Conservation (phyloP, 306 rosid species). For the Vicia sativa region DNA sequence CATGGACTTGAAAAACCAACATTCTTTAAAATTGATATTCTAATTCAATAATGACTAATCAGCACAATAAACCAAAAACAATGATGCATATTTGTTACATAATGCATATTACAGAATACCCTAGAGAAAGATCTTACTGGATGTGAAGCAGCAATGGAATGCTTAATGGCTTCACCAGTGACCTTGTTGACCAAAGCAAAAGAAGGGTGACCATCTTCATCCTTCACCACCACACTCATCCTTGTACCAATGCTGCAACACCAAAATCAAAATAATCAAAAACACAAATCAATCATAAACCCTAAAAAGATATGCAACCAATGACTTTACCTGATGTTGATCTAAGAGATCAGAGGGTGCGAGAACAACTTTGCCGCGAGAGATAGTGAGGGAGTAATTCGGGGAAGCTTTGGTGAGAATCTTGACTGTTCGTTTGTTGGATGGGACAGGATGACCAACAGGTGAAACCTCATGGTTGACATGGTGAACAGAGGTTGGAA, state of each 20-base stretch:
- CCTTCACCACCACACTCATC: slow-evolving; percentile 89
- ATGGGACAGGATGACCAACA: slow-evolving; percentile 12
- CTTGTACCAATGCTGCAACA: slow-evolving; percentile 81
- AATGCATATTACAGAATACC: no score
- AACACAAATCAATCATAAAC: not conserved
- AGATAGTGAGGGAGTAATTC: slow-evolving; percentile 56
- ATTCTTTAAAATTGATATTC: no score
- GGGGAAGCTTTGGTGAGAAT: slow-evolving; percentile 58
- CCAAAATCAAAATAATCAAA: not conserved
- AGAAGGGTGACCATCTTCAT: slow-evolving; percentile 69
- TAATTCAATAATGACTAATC: slow-evolving; percentile 8
- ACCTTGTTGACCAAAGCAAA: slow-evolving; percentile 79
- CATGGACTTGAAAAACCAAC: no score
- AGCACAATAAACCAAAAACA: not conserved
- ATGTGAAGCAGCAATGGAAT: slow-evolving; percentile 64
- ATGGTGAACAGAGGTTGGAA: slow-evolving; percentile 38
- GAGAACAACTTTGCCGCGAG: slow-evolving; percentile 60
- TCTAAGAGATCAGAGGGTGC: slow-evolving; percentile 55
- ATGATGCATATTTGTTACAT: not conserved
- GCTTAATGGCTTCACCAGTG: slow-evolving; percentile 81
- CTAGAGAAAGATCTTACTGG: slow-evolving; percentile 66
- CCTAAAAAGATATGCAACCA: not conserved
- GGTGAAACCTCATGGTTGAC: slow-evolving; percentile 28
- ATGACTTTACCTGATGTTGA: slow-evolving; percentile 51
- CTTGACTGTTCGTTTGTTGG: slow-evolving; percentile 51